These are phyloP conservation scores for Ustilago tritici DNA, from an alignment of 1,284 basidiomycete genomes.

Conservation along the genomic window DNA sequence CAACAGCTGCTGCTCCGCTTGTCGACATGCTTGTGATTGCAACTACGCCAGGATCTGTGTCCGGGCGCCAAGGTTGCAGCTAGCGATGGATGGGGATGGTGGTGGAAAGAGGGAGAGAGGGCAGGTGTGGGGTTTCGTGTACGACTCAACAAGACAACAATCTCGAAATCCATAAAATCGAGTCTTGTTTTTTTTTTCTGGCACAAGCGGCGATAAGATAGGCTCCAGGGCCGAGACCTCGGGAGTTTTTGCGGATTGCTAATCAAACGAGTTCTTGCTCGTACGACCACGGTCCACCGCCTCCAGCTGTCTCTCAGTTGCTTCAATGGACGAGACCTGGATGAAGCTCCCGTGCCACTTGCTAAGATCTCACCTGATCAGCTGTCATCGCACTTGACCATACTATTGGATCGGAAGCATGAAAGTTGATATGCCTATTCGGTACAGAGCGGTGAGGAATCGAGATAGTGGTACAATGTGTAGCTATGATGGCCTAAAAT, in stretches of 20 bases:
- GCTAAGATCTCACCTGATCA: no score
- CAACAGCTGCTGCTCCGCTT: background rate
- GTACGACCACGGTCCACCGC: background rate
- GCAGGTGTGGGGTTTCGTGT: background rate
- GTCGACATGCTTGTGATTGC: background rate
- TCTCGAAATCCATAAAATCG: constrained; percentile 6
- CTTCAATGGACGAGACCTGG: no score
- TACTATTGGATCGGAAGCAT: background rate
- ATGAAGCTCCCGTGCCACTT: no score
- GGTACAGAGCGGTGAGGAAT: constrained; percentile 34
- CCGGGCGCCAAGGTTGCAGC: no score
- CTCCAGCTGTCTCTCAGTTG: no score
- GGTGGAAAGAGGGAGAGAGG: background rate
- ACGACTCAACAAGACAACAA: constrained; percentile 1
- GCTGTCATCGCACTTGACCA: no score
- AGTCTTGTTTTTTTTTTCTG: constrained; percentile 11
- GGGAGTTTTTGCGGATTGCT: constrained; percentile 25
- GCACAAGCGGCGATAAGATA: constrained; percentile 36
- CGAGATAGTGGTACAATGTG: constrained; percentile 31
- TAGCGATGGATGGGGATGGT: background rate
- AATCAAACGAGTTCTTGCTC: constrained; percentile 20
- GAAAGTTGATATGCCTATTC: constrained; percentile 6
- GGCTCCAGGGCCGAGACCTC: constrained; percentile 4
- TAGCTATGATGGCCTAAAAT: background rate
- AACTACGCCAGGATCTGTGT: background rate